Evolutionary conservation across 805 yeast genomes (phyloP).

Genomic region (Cyberlindnera mississippiensis): DNA sequence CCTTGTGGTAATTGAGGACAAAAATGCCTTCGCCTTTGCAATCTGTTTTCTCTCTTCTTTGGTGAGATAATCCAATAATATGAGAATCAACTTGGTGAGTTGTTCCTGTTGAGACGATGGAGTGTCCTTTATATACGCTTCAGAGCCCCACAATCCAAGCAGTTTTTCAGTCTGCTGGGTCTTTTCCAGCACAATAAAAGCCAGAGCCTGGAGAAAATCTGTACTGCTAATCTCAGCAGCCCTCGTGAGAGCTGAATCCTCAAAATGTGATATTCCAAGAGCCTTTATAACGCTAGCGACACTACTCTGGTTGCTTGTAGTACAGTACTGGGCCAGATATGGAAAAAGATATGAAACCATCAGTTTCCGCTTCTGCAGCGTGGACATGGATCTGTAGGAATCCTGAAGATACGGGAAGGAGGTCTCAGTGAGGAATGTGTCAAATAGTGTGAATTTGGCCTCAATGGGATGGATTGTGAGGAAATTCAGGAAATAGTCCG

Average conservation of each 20-base stretch:
- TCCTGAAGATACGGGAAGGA: slow-evolving; percentile 6
- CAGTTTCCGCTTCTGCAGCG: slow-evolving; percentile 19
- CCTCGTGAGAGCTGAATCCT: slow-evolving; percentile 5
- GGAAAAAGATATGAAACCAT: slow-evolving; percentile 17
- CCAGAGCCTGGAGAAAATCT: slow-evolving; percentile 15
- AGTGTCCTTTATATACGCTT: slow-evolving; percentile 33
- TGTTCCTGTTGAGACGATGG: slow-evolving; percentile 42
- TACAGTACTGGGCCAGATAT: slow-evolving; percentile 12
- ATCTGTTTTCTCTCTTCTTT: slow-evolving; percentile 27
- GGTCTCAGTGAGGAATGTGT: slow-evolving; percentile 11
- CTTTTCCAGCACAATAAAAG: slow-evolving; percentile 6
- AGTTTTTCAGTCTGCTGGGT: slow-evolving; percentile 6
- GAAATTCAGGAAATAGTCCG: slow-evolving; percentile 18
- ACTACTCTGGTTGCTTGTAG: slow-evolving; percentile 8
- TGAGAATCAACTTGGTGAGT: slow-evolving; percentile 44
- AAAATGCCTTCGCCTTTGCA: slow-evolving; percentile 37
- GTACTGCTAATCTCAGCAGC: slow-evolving; percentile 7
- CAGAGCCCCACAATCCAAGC: slow-evolving; percentile 35
- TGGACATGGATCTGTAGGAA: slow-evolving; percentile 6
- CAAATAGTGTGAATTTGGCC: slow-evolving; percentile 15
- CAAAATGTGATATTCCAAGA: slow-evolving; percentile 9
- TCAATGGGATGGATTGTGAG: slow-evolving; percentile 27
- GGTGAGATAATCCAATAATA: slow-evolving; percentile 29
- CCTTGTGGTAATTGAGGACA: slow-evolving; percentile 49
- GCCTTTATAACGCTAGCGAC: slow-evolving; percentile 12